Evolutionary conservation across 805 yeast species (phyloP).

Genomic region (Metschnikowia vanudenii): DNA sequence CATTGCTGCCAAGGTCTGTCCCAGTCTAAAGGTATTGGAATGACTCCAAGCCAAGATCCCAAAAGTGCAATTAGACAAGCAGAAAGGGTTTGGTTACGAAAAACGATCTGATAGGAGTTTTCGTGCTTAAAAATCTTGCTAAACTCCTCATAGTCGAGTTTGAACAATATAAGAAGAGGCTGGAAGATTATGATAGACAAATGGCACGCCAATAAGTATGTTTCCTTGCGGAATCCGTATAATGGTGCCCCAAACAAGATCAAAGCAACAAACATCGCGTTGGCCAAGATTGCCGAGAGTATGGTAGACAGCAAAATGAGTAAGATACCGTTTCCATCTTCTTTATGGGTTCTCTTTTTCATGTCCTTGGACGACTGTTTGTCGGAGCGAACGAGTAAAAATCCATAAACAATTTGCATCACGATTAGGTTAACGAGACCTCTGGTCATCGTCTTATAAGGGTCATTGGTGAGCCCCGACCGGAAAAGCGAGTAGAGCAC

Average conservation of each 20-base stretch:
- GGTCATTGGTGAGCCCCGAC: constrained; percentile 28
- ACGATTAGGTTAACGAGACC: constrained; percentile 28
- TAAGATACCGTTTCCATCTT: constrained; percentile 9
- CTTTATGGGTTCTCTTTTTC: constrained; percentile 5
- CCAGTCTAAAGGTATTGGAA: constrained; percentile 97
- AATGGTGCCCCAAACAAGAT: constrained; percentile 83
- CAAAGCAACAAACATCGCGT: constrained; percentile 40
- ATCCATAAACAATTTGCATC: constrained; percentile 25
- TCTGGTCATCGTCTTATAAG: constrained; percentile 23
- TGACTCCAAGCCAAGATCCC: constrained; percentile 91
- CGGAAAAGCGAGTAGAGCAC: constrained; percentile 30
- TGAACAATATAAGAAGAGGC: constrained; percentile 59
- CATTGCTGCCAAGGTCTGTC: constrained; percentile 96
- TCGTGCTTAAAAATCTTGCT: constrained; percentile 22
- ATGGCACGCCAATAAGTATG: constrained; percentile 61
- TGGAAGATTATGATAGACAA: constrained; percentile 57
- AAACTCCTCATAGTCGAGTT: constrained; percentile 47
- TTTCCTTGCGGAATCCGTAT: constrained; percentile 48
- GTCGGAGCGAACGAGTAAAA: constrained; percentile 5
- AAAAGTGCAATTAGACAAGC: constrained; percentile 32
- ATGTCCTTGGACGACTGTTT: neutral
- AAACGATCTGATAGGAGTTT: constrained; percentile 29
- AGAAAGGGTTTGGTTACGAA: constrained; percentile 28
- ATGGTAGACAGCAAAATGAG: constrained; percentile 17
- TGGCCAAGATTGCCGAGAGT: constrained; percentile 34